These are phyloP conservation scores for Ophiostoma perfectum DNA, from an alignment of 2,329 filamentous ascomycete genomes.

Conservation along the genomic window DNA sequence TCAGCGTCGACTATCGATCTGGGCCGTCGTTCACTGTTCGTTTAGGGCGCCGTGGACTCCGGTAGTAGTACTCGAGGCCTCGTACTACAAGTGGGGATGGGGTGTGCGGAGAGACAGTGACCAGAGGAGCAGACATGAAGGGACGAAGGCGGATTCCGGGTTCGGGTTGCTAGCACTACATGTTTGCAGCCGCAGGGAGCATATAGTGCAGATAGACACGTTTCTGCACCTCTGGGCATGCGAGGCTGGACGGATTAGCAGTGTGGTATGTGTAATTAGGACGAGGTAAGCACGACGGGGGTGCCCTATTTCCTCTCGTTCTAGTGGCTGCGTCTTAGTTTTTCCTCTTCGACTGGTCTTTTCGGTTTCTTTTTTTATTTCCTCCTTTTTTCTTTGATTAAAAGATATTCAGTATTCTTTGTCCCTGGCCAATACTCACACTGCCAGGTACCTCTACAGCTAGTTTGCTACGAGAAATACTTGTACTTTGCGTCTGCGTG, in stretches of 20 bases:
- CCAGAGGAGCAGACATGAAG: neutral
- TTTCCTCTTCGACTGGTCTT: neutral
- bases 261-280: neutral
- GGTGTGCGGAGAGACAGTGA: conserved; percentile 4
- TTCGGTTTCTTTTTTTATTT: neutral
- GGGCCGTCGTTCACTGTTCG: too few relatives aligned
- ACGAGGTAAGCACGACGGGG: neutral
- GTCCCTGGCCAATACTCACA: neutral
- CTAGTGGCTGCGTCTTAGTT: too few relatives aligned
- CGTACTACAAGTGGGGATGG: neutral
- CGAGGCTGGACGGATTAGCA: neutral
- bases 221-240: neutral
- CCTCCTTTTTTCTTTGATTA: neutral
- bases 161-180: neutral
- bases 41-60: neutral
- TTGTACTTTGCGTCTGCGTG: neutral
- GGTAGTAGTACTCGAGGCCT: neutral
- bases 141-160: conserved; percentile 9
- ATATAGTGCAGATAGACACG: neutral
- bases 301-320: too few relatives aligned
- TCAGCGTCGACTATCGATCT: too few relatives aligned
- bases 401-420: neutral
- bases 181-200: too few relatives aligned
- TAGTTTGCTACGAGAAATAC: neutral
- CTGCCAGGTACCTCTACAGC: neutral